Evolutionary conservation across 805 yeast species (phyloP), one percentile per base, ranked within the genome.

Genomic region (Candida insectalens): DNA sequence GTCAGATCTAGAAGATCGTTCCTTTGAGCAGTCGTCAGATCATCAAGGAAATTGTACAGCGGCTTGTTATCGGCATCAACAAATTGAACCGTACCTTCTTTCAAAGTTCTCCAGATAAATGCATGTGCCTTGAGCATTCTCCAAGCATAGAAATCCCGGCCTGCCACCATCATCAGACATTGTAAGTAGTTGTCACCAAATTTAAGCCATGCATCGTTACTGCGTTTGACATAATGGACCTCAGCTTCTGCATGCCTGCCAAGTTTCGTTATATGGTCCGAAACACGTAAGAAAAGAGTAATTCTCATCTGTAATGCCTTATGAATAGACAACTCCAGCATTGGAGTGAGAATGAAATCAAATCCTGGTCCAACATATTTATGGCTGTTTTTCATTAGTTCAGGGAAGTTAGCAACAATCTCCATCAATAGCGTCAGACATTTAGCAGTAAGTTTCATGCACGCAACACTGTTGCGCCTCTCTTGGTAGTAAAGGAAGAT

Each of bases 101-200:
- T 50, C 12, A 71, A 36, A 4, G 66, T 33, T 16, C 52, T 56
- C 8, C 65, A 40, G 15, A 74, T 44, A 27, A 59, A 63, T 5
- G 50, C 50, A 33, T 69, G 71, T 1, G 82, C 77, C 44, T 76
- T 77, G 23, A 72, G 62, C 49, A 78, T 67, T 53, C 82, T 67
- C 74, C 78, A 75, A 2, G 85, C 81, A 47, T 76, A 77, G 37
- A 73, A 74, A 47, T 77, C 79, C 41, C 74, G 64, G 18, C 58
- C 62, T 15, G 83, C 71, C 23, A 80, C 53, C 26, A 62, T 60
- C 14, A 57, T 63, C 52, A 37, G 63, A 43, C 55, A 67, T 10
- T 32, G 15, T 7, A 32, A 6, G 33, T 30, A 30, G 13, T 13
- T 29, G 6, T 39, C 43, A 10, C 55, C 38, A 0, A 40, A 38